These are phyloP conservation scores for Zopfochytrium polystomum DNA, from an alignment of 371 early-diverging fungal species.

Conservation along the genomic window DNA sequence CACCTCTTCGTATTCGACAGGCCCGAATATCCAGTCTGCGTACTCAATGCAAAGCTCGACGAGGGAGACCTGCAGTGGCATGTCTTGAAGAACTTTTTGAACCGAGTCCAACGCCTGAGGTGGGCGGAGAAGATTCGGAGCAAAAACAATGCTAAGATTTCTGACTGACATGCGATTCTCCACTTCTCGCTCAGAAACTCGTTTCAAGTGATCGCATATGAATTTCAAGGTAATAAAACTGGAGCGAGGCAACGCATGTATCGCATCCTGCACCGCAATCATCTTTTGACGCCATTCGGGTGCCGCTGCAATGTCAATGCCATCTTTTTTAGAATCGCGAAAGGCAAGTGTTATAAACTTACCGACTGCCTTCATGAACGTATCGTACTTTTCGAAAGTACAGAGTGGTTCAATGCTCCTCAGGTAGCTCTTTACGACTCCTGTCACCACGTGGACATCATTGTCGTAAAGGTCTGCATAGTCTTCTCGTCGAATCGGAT, in stretches of 20 bases:
- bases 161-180: slow-evolving; percentile 43
- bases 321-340: not conserved
- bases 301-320: slow-evolving; percentile 23
- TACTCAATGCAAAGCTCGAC: slow-evolving; percentile 46
- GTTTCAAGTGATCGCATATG: slow-evolving; percentile 41
- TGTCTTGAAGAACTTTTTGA: slow-evolving; percentile 34
- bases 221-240: slow-evolving; percentile 41
- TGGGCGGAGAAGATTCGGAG: slow-evolving; percentile 37
- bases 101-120: slow-evolving; percentile 33
- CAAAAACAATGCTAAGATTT: slow-evolving; percentile 47
- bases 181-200: slow-evolving; percentile 30
- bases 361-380: slow-evolving; percentile 43
- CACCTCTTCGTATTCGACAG: slow-evolving; percentile 47
- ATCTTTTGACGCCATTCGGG: slow-evolving; percentile 40
- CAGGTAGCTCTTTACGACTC: slow-evolving; percentile 42
- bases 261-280: slow-evolving; percentile 46
- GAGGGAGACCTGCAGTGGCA: slow-evolving; percentile 38
- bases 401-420: slow-evolving; percentile 43
- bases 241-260: slow-evolving; percentile 39
- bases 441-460: slow-evolving; percentile 49
- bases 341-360: slow-evolving; percentile 15
- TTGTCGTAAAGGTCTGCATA: slow-evolving; percentile 52
- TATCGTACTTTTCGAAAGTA: slow-evolving; percentile 36
- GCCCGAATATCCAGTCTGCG: slow-evolving; percentile 49
- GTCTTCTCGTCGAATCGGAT: too few species aligned